Percentiles rank a stretch among this genome's conserved stretches.
Evolutionary conservation across 2,329 filamentous ascomycete species (phyloP).

Genomic region (Aspergillus floridensis): DNA sequence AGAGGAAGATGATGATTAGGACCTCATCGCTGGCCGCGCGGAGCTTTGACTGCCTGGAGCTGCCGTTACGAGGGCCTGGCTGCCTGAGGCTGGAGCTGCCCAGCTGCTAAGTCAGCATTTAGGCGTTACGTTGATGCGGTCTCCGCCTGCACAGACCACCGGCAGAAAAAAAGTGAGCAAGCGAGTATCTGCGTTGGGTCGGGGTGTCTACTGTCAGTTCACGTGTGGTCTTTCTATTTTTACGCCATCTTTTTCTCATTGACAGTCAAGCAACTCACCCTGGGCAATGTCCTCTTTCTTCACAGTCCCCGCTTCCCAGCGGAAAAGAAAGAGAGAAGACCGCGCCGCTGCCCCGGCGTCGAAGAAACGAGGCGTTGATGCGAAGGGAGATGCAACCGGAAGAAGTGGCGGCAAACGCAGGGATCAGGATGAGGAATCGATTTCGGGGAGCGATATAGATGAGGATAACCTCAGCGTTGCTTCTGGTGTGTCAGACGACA

Average conservation of each 20-base stretch:
- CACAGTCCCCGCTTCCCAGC: slow-evolving; percentile 78
- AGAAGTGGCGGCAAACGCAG: slow-evolving; percentile 46
- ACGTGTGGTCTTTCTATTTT: not conserved
- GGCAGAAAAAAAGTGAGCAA: slow-evolving; percentile 37
- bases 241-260: not conserved
- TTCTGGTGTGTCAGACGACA: slow-evolving; percentile 48
- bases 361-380: slow-evolving; percentile 46
- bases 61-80: slow-evolving; percentile 21
- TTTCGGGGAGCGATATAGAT: slow-evolving; percentile 78
- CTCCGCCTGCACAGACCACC: slow-evolving; percentile 29
- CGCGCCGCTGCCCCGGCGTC: slow-evolving; percentile 41
- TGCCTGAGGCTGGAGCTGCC: slow-evolving; percentile 30
- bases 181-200: slow-evolving; percentile 7
- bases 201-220: not conserved
- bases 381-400: slow-evolving; percentile 29
- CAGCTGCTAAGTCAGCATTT: slow-evolving; percentile 33
- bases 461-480: slow-evolving; percentile 57
- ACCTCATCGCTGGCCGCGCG: slow-evolving; percentile 33
- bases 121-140: slow-evolving; percentile 31
- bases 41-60: slow-evolving; percentile 44
- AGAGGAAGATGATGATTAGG: slow-evolving; percentile 22
- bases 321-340: slow-evolving; percentile 79
- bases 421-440: slow-evolving; percentile 72
- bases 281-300: slow-evolving; percentile 90
- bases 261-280: not conserved